phyloP scores from a whole-genome alignment of 2,329 filamentous ascomycete species.

The Ceratocystis harringtonii region DNA sequence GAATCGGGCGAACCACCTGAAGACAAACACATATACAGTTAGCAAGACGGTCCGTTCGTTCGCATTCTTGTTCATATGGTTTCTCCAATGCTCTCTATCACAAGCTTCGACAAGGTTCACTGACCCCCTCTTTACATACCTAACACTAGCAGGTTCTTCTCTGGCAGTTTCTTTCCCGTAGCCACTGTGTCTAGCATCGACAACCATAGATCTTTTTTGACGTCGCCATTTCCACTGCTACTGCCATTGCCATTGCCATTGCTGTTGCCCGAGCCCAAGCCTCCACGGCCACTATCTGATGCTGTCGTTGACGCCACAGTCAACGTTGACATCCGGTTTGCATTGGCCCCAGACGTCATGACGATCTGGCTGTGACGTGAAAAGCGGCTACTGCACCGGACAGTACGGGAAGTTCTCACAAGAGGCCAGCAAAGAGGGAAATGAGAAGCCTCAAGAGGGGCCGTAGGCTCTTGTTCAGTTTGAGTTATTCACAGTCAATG shows the following conservation, averaged over 20 bases:
- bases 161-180: conserved; percentile 74
- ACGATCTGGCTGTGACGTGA: conserved; percentile 1
- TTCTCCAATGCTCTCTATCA: conserved; percentile 6
- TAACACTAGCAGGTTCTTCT: conserved; percentile 80
- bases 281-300: conserved; percentile 23
- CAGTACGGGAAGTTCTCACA: not conserved
- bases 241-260: conserved; percentile 44
- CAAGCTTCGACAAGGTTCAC: not conserved
- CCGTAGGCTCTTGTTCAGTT: not conserved
- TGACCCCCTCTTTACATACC: conserved; percentile 35
- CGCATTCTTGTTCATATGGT: not conserved
- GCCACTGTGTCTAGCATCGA: conserved; percentile 83
- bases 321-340: conserved; percentile 44
- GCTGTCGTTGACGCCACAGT: conserved; percentile 34
- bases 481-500: not conserved
- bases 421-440: not conserved
- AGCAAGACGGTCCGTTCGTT: not conserved
- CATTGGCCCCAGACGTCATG: conserved; percentile 33
- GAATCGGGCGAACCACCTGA: conserved; percentile 67
- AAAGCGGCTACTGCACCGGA: not conserved
- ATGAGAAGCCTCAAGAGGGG: not conserved
- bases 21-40: not conserved
- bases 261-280: conserved; percentile 44
- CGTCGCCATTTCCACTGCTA: conserved; percentile 41
- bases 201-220: conserved; percentile 85